These are phyloP conservation scores for Heterobasidion occidentale DNA, from an alignment of 1,284 basidiomycete genomes.

Conservation along the genomic window DNA sequence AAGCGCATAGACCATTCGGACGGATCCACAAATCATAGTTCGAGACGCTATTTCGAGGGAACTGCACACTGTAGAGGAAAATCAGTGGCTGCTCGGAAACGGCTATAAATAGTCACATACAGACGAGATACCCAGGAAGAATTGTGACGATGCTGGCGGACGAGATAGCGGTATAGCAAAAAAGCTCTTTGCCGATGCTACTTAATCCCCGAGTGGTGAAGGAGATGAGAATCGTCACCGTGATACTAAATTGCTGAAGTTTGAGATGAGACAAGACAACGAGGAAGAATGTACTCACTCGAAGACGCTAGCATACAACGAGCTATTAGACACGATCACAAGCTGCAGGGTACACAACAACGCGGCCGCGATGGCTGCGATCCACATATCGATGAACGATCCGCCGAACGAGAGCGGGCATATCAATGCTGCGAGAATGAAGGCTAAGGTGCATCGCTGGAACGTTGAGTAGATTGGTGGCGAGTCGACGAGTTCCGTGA, in stretches of 20 bases:
- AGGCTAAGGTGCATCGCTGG: constrained; percentile 59
- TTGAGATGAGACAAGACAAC: neutral
- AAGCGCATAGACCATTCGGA: constrained; percentile 86
- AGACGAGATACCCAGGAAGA: constrained; percentile 75
- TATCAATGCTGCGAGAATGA: constrained; percentile 66
- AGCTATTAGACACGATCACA: constrained; percentile 61
- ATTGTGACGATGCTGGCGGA: constrained; percentile 78
- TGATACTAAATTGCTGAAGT: constrained; percentile 47
- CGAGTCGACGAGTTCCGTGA: constrained; percentile 41
- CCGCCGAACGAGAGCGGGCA: constrained; percentile 82
- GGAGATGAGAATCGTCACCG: constrained; percentile 73
- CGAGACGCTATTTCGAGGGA: constrained; percentile 84
- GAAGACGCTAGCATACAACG: constrained; percentile 81
- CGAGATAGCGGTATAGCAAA: constrained; percentile 85
- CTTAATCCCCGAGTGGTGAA: constrained; percentile 75
- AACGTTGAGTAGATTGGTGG: constrained; percentile 52
- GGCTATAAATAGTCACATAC: constrained; percentile 34
- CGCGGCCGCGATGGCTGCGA: constrained; percentile 62
- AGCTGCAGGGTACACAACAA: constrained; percentile 65
- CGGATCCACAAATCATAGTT: constrained; percentile 81
- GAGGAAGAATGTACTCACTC: constrained; percentile 49
- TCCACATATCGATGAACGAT: constrained; percentile 76
- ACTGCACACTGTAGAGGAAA: constrained; percentile 57
- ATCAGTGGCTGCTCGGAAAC: constrained; percentile 5
- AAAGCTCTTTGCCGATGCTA: constrained; percentile 63